These are phyloP conservation scores for Cordyceps farinosa DNA, from an alignment of 2,329 filamentous ascomycete species.

Conservation along the genomic window DNA sequence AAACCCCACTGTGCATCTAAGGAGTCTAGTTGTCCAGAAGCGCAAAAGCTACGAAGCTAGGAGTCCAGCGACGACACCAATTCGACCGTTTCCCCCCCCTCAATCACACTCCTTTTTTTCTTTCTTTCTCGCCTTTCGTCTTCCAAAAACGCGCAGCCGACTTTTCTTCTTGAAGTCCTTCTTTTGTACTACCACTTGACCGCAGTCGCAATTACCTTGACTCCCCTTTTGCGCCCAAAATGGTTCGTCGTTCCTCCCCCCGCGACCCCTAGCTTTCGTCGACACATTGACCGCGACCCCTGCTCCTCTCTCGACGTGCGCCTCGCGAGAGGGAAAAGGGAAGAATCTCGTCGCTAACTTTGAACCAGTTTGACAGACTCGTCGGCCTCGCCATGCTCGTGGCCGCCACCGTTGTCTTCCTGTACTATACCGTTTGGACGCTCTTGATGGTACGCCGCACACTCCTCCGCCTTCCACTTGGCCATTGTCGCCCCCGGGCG, in stretches of 20 bases:
- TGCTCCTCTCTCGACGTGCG: not conserved
- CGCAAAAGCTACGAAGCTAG: constrained; percentile 6
- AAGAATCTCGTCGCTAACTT: not conserved
- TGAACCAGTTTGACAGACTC: constrained; percentile 78
- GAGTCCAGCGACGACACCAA: not conserved
- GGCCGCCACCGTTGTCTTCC: constrained; percentile 60
- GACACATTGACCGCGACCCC: not conserved
- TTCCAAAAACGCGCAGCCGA: not conserved
- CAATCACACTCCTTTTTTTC: constrained; percentile 16
- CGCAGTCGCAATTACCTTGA: constrained; percentile 4
- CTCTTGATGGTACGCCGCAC: constrained; percentile 75
- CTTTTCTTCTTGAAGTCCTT: not conserved
- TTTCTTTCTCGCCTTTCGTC: not conserved
- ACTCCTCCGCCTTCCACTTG: constrained; percentile 16
- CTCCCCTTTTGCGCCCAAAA: constrained; percentile 5
- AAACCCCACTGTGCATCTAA: not conserved
- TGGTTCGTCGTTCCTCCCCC: not conserved
- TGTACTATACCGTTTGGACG: constrained; percentile 97
- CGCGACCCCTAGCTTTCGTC: not conserved
- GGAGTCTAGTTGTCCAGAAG: not conserved
- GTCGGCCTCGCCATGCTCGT: constrained; percentile 65
- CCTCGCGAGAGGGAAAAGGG: not conserved
- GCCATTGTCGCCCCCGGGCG: not conserved
- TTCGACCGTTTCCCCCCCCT: not conserved
- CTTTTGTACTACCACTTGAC: constrained; percentile 3